Base-by-base conservation (phyloP, 2,329 filamentous ascomycete species). In the Cadophora sp. region DNA sequence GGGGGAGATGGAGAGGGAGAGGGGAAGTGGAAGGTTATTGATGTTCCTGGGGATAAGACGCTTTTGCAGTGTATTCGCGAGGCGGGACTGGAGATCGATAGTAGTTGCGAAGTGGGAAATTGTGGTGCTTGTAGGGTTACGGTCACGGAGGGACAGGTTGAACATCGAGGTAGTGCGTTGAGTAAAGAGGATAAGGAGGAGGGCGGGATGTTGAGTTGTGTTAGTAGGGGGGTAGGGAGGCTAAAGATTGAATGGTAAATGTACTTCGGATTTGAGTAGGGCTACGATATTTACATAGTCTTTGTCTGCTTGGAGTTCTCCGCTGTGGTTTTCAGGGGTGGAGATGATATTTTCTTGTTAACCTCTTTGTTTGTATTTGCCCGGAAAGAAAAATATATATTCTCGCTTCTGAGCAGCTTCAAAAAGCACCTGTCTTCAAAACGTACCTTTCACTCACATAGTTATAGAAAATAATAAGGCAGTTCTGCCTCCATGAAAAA, bases 121-220 rank as follows among this genome's bases (percentile, higher is more conserved):
- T 82, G 80, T 59, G 80, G 79, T 9, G 78, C 78, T 8, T 82
- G 80, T 67, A 77, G 72, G 53, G 78, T 82, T 4, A 76, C 73
- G n/a, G 72, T 81, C 18, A 77, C 74, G 51, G 62, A 64, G 0
- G 80, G 80, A 1, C 72, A 74, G 24, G 73, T 81, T 1, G 75
- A 78, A 36, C 79, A 82, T 70, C 75, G 76, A 50, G 80, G 80
- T 1, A 80, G 75, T 0, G 78, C 76, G 33, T 69, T 81, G 55
- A 48, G 72, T 48, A 75, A 77, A 0, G 59, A 62, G 30, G 71
- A 76, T 6, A 79, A 81, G 64, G 79, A 78, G 45, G 59, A 50
- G 18, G 58, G 39, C 4, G 33, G 24, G 18, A 71, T 73, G 65
- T 55, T 73, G 53, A 66, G 62, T 66, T 73, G 70, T 65, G 68